Evolutionary conservation across 2,329 filamentous ascomycete species (phyloP), one percentile per base, ranked within the genome.

Genomic region (Teratosphaeria destructans): DNA sequence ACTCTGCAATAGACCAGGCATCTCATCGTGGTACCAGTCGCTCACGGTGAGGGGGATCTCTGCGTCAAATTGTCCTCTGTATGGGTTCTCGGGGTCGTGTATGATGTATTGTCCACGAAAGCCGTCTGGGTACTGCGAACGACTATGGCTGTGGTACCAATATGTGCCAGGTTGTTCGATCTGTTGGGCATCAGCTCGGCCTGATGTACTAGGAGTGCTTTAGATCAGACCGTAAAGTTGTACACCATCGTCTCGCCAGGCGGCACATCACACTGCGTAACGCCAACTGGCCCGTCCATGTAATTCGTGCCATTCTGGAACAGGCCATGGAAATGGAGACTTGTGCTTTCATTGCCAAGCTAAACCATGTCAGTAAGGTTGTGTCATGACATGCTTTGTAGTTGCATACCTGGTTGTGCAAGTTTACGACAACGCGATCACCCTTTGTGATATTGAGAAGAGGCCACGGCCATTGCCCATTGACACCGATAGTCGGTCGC

Each of bases 241-340:
- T 90, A 91, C 0, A 80, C 84, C 62, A 87, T 86, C 0, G 76
- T 82, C 2, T 78, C 74, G 1, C 83, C 83, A 0, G 87, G 84
- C 0, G 82, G 78, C 54, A 90, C 85, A 0, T 82, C 79, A 62
- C 85, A 88, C 68, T 89, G 87, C 0, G 82, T 86, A 5, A 89
- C 79, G 39, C 82, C 85, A 0, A 83, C 78, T 1, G 86, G 81
- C 0, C 88, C 89, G 67, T 93, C 88, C 85, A 90, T 89, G 59
- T 80, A 79, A 60, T 84, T 89, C 0, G 87, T 88, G 11, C 86
- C 87, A 64, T 89, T 89, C 69, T 90, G 87, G 68, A 84, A 90
- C 63, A 93, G 79, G 16, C 89, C 89, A 65, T 93, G 89, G 71
- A 88, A 92, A 69, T 93, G 89, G 5, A 92, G 77, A 43, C 80